These are phyloP conservation scores for Chytridiales sp. DNA, from an alignment of 371 early-diverging fungal genomes.

Conservation along the genomic window DNA sequence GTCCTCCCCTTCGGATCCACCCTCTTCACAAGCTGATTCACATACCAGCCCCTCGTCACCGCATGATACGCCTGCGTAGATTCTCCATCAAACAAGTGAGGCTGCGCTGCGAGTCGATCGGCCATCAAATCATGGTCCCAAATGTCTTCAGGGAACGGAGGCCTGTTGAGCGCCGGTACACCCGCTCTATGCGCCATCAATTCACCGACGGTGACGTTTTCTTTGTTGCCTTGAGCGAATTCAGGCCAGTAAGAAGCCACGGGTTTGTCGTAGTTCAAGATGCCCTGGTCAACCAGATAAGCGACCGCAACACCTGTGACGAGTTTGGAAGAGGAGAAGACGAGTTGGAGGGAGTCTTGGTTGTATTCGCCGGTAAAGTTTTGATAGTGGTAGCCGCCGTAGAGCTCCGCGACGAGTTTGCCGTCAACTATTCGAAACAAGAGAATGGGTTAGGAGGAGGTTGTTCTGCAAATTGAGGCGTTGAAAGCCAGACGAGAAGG, in stretches of 20 bases:
- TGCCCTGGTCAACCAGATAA: conserved; percentile 59
- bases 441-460: not conserved
- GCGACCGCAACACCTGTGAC: conserved; percentile 61
- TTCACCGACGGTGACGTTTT: conserved; percentile 63
- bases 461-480: not conserved
- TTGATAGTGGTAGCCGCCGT: conserved; percentile 64
- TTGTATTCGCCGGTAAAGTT: conserved; percentile 43
- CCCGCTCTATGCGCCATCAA: conserved; percentile 67
- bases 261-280: conserved; percentile 53
- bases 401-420: conserved; percentile 57
- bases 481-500: too few relatives aligned
- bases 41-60: conserved; percentile 66
- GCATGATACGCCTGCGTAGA: conserved; percentile 63
- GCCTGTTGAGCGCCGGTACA: conserved; percentile 49
- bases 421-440: conserved; percentile 62
- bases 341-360: conserved; percentile 59
- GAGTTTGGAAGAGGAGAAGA: conserved; percentile 66
- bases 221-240: conserved; percentile 71
- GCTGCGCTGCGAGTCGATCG: conserved; percentile 54
- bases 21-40: conserved; percentile 68
- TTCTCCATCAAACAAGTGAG: conserved; percentile 62
- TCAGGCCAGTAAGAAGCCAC: conserved; percentile 74
- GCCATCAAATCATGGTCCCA: conserved; percentile 41
- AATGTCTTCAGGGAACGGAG: conserved; percentile 35
- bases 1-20: conserved; percentile 56